Evolutionary conservation across 2,329 filamentous ascomycete species (phyloP).

Genomic region (Colletotrichum abscissum): DNA sequence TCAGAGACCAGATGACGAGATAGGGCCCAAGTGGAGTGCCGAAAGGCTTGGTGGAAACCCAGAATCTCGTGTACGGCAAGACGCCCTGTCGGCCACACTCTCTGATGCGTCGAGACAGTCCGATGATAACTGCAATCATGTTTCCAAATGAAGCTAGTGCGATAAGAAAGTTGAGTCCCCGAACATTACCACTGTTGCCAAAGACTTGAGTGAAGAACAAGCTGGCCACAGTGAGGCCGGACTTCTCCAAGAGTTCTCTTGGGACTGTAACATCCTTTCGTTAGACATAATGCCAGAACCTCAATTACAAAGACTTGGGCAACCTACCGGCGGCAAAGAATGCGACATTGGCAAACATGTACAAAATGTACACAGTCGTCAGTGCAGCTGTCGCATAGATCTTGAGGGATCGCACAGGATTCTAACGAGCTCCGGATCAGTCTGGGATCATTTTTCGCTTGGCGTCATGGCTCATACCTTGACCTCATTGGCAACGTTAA

Average conservation of each 20-base stretch:
- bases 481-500: slow-evolving; percentile 72
- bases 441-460: background rate
- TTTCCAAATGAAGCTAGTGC: slow-evolving; percentile 69
- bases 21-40: slow-evolving; percentile 72
- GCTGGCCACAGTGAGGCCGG: slow-evolving; percentile 64
- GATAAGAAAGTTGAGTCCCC: slow-evolving; percentile 67
- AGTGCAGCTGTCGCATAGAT: slow-evolving; percentile 61
- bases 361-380: slow-evolving; percentile 62
- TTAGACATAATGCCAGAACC: background rate
- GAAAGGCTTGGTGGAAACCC: slow-evolving; percentile 72
- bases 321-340: slow-evolving; percentile 64
- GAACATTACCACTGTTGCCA: slow-evolving; percentile 57
- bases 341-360: slow-evolving; percentile 67
- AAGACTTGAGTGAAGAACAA: slow-evolving; percentile 71
- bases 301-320: background rate
- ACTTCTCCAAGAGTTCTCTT: slow-evolving; percentile 61
- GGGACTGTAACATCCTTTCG: slow-evolving; percentile 48
- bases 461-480: slow-evolving; percentile 36
- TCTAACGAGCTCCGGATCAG: slow-evolving; percentile 45
- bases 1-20: slow-evolving; percentile 65
- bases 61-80: slow-evolving; percentile 67
- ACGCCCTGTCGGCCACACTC: slow-evolving; percentile 72
- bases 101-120: slow-evolving; percentile 65
- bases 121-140: slow-evolving; percentile 65
- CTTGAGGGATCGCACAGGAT: slow-evolving; percentile 66